Conservation (phyloP, 768 basidiomycete genomes). For the Mycena indigotica region DNA sequence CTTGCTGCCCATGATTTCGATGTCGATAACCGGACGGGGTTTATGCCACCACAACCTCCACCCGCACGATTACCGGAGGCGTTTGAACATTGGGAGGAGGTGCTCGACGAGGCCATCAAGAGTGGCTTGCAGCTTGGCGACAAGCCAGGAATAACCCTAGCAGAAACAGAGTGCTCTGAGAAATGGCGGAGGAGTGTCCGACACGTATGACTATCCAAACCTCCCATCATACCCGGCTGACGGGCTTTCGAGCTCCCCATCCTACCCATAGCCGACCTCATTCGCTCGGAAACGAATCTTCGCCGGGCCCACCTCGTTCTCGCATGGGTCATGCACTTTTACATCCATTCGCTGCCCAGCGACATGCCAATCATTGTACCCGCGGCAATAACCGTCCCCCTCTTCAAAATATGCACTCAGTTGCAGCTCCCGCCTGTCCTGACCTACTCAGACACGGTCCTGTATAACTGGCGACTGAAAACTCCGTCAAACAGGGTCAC, state of each 20-base stretch:
- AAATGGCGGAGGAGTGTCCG: slow-evolving; percentile 57
- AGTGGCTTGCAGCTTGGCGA: slow-evolving; percentile 60
- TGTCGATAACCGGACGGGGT: slow-evolving; percentile 87
- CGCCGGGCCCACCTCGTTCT: slow-evolving; percentile 76
- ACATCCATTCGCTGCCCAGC: slow-evolving; percentile 65
- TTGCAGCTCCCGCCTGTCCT: slow-evolving; percentile 85
- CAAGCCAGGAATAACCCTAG: slow-evolving; percentile 42
- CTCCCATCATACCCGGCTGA: slow-evolving; percentile 9
- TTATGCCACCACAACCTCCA: slow-evolving; percentile 84
- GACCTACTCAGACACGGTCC: slow-evolving; percentile 89
- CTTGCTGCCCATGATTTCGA: slow-evolving; percentile 89
- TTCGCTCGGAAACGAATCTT: slow-evolving; percentile 54
- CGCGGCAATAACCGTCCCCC: slow-evolving; percentile 67
- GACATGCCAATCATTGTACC: slow-evolving; percentile 65
- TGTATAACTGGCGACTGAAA: slow-evolving; percentile 76
- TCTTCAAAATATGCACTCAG: slow-evolving; percentile 66
- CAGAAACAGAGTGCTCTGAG: slow-evolving; percentile 44
- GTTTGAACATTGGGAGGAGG: slow-evolving; percentile 77
- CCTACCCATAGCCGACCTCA: slow-evolving; percentile 48
- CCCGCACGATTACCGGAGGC: slow-evolving; percentile 56
- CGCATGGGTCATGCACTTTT: slow-evolving; percentile 74
- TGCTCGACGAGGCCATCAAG: slow-evolving; percentile 52
- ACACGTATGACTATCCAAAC: slow-evolving; percentile 40
- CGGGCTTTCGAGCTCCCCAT: slow-evolving; percentile 49
- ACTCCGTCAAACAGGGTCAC: slow-evolving; percentile 33